These are phyloP conservation scores for Orbilia ellipsospora DNA, from an alignment of 2,329 filamentous ascomycete genomes.

Conservation along the genomic window DNA sequence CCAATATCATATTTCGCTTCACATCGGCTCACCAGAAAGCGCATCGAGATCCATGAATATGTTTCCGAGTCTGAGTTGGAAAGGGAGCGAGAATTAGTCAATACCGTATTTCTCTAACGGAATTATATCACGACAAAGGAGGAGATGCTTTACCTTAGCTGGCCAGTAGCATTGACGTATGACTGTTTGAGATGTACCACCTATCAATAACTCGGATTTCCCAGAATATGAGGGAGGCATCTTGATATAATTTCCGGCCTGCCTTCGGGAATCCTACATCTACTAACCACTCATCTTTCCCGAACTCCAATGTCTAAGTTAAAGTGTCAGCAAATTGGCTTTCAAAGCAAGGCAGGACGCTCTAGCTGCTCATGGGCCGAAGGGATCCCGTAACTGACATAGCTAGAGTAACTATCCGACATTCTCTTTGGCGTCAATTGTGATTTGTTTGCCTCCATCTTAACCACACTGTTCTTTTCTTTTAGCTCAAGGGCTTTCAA, in stretches of 20 bases:
- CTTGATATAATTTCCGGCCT: too few relatives aligned
- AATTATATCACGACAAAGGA: background rate
- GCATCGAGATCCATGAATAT: slow-evolving; percentile 85
- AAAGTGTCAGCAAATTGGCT: slow-evolving; percentile 6
- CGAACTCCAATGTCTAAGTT: slow-evolving; percentile 72
- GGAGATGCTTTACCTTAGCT: slow-evolving; percentile 69
- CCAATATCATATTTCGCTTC: background rate
- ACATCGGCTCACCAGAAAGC: slow-evolving; percentile 67
- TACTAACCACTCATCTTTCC: slow-evolving; percentile 78
- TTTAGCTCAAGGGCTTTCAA: slow-evolving; percentile 45
- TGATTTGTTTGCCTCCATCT: slow-evolving; percentile 63
- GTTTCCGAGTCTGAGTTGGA: slow-evolving; percentile 70
- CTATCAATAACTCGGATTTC: too few relatives aligned
- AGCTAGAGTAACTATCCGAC: slow-evolving; percentile 76
- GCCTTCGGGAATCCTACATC: slow-evolving; percentile 65
- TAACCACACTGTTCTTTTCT: slow-evolving; percentile 5
- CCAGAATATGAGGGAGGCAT: too few relatives aligned
- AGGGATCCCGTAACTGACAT: slow-evolving; percentile 65
- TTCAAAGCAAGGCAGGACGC: background rate
- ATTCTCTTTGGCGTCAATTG: slow-evolving; percentile 75
- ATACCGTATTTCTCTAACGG: slow-evolving; percentile 31
- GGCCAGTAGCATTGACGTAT: slow-evolving; percentile 79
- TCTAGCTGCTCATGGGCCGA: background rate
- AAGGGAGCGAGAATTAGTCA: slow-evolving; percentile 49
- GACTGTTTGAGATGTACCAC: slow-evolving; percentile 59